Conservation (phyloP, 495 filamentous ascomycete genomes). For the Aspergillus sclerotiicarbonarius region DNA sequence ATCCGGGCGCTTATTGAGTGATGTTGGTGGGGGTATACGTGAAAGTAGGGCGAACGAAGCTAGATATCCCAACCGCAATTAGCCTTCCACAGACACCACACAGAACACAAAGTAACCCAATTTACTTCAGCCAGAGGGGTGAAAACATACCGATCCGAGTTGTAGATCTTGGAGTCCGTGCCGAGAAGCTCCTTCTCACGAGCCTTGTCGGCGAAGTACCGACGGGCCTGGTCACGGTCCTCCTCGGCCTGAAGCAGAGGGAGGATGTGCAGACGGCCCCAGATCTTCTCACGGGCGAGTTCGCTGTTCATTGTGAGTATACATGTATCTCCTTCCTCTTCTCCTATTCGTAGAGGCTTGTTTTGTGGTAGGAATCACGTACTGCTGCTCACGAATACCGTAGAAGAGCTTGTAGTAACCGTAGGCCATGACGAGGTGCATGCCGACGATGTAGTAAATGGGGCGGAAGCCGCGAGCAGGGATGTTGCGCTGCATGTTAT, state of each 20-base stretch:
- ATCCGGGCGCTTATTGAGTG: slow-evolving; percentile 29
- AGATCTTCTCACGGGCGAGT: slow-evolving; percentile 94
- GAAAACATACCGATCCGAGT: slow-evolving; percentile 75
- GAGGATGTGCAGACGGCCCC: slow-evolving; percentile 88
- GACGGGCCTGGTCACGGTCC: slow-evolving; percentile 87
- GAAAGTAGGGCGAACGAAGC: slow-evolving; percentile 49
- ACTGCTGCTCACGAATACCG: slow-evolving; percentile 86
- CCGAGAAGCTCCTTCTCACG: slow-evolving; percentile 89
- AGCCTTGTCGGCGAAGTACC: slow-evolving; percentile 79
- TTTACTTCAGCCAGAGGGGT: not conserved
- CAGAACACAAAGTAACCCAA: not conserved
- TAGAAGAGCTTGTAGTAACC: slow-evolving; percentile 80
- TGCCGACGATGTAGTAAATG: slow-evolving; percentile 66
- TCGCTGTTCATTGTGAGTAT: slow-evolving; percentile 55
- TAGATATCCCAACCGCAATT: slow-evolving; percentile 17
- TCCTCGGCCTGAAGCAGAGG: slow-evolving; percentile 93
- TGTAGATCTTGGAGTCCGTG: slow-evolving; percentile 74
- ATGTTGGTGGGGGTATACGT: slow-evolving; percentile 42
- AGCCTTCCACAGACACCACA: not conserved
- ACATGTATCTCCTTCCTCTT: not conserved
- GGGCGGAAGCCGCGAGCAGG: slow-evolving; percentile 90
- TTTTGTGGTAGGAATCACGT: slow-evolving; percentile 30
- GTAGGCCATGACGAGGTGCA: slow-evolving; percentile 75
- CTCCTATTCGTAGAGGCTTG: not conserved
- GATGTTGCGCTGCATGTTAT: slow-evolving; percentile 85